Evolutionary conservation across 139 green algal species (phyloP).

Genomic region (Yamagishiella unicocca): DNA sequence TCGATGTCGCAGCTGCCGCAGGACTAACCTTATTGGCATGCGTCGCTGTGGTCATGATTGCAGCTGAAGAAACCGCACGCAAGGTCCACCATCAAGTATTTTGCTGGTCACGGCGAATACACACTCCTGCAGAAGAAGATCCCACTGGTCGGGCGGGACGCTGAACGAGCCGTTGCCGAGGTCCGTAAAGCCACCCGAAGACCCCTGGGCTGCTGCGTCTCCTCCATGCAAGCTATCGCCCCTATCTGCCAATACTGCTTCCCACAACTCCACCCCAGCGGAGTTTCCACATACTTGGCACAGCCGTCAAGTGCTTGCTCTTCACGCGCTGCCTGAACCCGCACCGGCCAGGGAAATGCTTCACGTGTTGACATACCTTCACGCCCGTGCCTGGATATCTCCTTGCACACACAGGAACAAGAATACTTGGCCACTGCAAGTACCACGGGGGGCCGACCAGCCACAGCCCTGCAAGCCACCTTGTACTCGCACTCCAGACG

Average conservation of each 20-base stretch:
- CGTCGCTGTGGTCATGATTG: too few relatives aligned
- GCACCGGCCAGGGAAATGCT: too few relatives aligned
- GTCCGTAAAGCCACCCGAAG: neutral
- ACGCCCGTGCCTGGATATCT: too few relatives aligned
- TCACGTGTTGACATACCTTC: too few relatives aligned
- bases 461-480: slow-evolving; percentile 37
- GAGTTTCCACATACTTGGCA: too few relatives aligned
- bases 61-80: slow-evolving; percentile 26
- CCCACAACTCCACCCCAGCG: neutral
- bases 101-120: neutral
- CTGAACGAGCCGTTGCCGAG: neutral
- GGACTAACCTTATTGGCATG: too few relatives aligned
- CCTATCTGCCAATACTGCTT: neutral
- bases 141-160: neutral
- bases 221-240: too few relatives aligned
- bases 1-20: too few relatives aligned
- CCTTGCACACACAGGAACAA: slow-evolving; percentile 24
- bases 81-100: slow-evolving; percentile 25
- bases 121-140: slow-evolving; percentile 36
- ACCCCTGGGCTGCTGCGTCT: neutral
- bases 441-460: neutral
- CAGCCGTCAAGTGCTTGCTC: too few relatives aligned
- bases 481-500: slow-evolving; percentile 18
- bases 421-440: slow-evolving; percentile 38
- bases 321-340: too few relatives aligned